Evolutionary conservation across 2,329 filamentous ascomycete species (phyloP).

Genomic region (Apiospora malaysiana): DNA sequence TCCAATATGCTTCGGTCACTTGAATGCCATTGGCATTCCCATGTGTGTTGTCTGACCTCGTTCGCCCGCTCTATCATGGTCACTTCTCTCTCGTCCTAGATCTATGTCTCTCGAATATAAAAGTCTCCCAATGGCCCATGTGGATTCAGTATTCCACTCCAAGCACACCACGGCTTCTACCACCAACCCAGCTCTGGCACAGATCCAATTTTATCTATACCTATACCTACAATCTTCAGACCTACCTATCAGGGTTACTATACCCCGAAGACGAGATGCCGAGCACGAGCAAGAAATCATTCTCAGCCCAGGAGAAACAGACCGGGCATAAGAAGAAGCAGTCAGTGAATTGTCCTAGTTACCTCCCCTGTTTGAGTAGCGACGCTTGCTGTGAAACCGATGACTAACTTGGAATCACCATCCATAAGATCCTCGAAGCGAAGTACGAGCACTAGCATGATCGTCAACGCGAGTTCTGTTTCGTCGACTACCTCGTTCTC

Average conservation of each 20-base stretch:
- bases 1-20: background rate
- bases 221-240: background rate
- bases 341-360: background rate
- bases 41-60: background rate
- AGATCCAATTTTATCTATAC: background rate
- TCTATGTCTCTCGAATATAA: background rate
- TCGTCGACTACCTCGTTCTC: background rate
- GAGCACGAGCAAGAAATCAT: background rate
- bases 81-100: background rate
- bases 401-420: background rate
- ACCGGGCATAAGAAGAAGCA: background rate
- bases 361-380: background rate
- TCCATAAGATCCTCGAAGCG: background rate
- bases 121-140: background rate
- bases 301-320: background rate
- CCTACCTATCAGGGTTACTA: background rate
- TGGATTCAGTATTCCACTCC: background rate
- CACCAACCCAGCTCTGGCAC: background rate
- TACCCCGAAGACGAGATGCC: background rate
- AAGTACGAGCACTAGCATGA: background rate
- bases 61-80: background rate
- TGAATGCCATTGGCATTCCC: background rate
- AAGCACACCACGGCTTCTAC: background rate
- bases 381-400: background rate
- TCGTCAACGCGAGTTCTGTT: background rate